Conservation (phyloP, 257 asterid genomes). For the Eucommia ulmoides region DNA sequence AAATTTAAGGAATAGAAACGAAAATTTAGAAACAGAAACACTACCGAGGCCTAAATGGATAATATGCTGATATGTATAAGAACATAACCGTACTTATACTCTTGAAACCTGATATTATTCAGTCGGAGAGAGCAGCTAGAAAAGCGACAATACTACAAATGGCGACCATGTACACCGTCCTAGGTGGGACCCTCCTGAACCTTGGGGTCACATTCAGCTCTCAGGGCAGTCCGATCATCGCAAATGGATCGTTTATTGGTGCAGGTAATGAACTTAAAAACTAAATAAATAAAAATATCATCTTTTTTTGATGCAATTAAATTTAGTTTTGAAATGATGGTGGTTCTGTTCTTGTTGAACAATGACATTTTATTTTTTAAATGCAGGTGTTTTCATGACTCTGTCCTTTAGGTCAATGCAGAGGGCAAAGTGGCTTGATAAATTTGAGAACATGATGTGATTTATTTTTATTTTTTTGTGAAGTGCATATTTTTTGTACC, state of each 20-base stretch:
- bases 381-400: slow-evolving; percentile 69
- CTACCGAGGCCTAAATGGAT: too few species aligned
- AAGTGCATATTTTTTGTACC: too few species aligned
- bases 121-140: slow-evolving; percentile 97
- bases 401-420: slow-evolving; percentile 70
- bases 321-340: not conserved
- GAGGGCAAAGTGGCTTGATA: slow-evolving; percentile 77
- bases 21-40: too few species aligned
- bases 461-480: too few species aligned
- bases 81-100: too few species aligned
- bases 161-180: slow-evolving; percentile 83
- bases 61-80: too few species aligned
- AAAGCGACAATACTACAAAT: slow-evolving; percentile 83
- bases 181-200: slow-evolving; percentile 70
- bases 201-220: slow-evolving; percentile 51
- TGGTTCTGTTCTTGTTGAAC: not conserved
- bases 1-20: too few species aligned
- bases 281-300: not conserved
- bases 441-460: slow-evolving; percentile 83
- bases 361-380: not conserved
- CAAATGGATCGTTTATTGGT: slow-evolving; percentile 62
- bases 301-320: not conserved
- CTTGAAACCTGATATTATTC: too few species aligned
- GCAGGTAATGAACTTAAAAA: slow-evolving; percentile 36
- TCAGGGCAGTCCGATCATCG: slow-evolving; percentile 51